Evolutionary conservation across 2,329 filamentous ascomycete species (phyloP).

Genomic region (Trichoderma harzianum): DNA sequence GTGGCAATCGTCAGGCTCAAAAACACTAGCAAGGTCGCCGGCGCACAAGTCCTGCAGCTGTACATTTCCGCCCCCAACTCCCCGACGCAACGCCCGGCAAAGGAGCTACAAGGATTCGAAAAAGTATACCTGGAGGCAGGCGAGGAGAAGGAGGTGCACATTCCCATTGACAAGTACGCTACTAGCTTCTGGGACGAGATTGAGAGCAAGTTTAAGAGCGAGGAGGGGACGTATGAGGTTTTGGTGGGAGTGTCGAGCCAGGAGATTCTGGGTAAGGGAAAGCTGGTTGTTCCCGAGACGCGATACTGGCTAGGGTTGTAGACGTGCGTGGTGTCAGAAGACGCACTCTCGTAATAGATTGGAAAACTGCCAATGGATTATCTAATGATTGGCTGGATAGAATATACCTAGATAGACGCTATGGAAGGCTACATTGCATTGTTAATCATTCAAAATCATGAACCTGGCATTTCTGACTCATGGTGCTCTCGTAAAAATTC

Average conservation of each 20-base stretch:
- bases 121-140: background rate
- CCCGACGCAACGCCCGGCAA: background rate
- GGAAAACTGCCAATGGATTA: background rate
- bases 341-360: background rate
- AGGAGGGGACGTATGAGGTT: background rate
- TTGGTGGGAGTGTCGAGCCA: background rate
- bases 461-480: background rate
- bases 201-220: slow-evolving; percentile 4
- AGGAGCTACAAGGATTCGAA: background rate
- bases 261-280: background rate
- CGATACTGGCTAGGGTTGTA: background rate
- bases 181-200: slow-evolving; percentile 9
- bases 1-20: background rate
- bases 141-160: background rate
- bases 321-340: background rate
- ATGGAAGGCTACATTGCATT: background rate
- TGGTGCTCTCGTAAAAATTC: background rate
- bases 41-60: background rate
- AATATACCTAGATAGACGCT: background rate
- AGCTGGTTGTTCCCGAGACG: background rate
- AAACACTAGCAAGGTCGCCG: background rate
- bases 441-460: background rate
- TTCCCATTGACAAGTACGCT: background rate
- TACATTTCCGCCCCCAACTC: background rate
- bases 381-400: background rate